Conservation (phyloP, 106 monocot genomes). For the Dendrobium officinale region DNA sequence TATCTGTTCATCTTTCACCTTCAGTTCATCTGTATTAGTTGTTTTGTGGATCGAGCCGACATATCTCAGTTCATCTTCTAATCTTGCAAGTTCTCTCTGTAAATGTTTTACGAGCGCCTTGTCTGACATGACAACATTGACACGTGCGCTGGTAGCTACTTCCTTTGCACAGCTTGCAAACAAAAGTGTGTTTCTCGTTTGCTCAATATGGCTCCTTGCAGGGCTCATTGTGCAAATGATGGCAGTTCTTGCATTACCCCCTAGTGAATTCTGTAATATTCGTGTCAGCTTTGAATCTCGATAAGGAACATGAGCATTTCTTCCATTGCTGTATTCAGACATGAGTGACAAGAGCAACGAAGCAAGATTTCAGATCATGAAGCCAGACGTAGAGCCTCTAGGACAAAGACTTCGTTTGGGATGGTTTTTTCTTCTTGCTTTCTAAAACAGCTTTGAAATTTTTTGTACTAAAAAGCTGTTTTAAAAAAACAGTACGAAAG, state of each 20-base stretch:
- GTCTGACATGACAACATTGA: conserved; percentile 89
- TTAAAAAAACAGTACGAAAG: no score
- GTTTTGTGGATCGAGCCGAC: conserved; percentile 22
- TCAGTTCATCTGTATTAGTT: conserved; percentile 37
- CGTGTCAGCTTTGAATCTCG: conserved; percentile 79
- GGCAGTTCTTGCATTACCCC: conserved; percentile 68
- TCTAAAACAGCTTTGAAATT: no score
- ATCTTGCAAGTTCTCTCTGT: conserved; percentile 66
- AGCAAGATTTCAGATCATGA: not conserved
- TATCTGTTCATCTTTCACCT: conserved; percentile 72
- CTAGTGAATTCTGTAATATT: conserved; percentile 54
- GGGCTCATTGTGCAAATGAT: conserved; percentile 85
- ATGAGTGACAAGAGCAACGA: not conserved
- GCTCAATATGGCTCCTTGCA: conserved; percentile 62
- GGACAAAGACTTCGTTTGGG: no score
- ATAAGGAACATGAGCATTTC: conserved; percentile 64
- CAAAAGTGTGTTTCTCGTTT: conserved; percentile 55
- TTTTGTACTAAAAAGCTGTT: no score
- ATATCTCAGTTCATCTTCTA: conserved; percentile 69
- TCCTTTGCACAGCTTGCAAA: conserved; percentile 77
- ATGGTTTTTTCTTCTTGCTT: no score
- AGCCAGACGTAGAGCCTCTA: no score
- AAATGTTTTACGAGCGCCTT: conserved; percentile 82
- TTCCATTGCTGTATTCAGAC: conserved; percentile 41
- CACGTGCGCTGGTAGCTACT: conserved; percentile 47